phyloP scores from a whole-genome alignment of 2,329 filamentous ascomycete genomes.

The Geoglossum cookeanum region DNA sequence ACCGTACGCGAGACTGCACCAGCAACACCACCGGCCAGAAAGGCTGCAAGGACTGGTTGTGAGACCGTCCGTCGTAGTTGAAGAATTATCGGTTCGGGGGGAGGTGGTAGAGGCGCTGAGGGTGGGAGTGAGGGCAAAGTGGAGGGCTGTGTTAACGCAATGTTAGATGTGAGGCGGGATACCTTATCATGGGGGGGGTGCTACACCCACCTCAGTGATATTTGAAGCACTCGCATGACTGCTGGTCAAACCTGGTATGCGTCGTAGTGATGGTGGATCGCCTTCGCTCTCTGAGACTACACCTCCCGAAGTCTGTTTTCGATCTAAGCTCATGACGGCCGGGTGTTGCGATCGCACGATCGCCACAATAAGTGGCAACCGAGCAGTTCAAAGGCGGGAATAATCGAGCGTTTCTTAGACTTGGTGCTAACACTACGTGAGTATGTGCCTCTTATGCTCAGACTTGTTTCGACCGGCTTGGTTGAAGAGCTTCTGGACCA shows the following conservation, averaged over 20 bases:
- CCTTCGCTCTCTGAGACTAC: background rate
- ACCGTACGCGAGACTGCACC: conserved; percentile 96
- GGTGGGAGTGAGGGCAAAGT: background rate
- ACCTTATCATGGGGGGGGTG: too few relatives aligned
- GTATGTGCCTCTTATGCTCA: background rate
- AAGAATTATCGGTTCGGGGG: conserved; percentile 7
- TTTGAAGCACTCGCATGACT: background rate
- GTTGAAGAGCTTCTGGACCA: background rate
- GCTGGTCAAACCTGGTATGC: background rate
- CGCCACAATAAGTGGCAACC: background rate
- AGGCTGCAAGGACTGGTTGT: conserved; percentile 75
- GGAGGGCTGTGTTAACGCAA: background rate
- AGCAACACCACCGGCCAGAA: conserved; percentile 82
- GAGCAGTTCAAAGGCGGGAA: background rate
- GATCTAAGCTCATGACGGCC: background rate
- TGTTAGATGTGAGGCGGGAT: background rate
- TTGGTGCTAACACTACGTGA: background rate
- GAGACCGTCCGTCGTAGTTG: conserved; percentile 31
- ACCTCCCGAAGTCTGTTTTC: background rate
- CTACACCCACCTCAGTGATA: background rate
- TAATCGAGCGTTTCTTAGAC: background rate
- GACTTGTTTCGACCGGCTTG: background rate
- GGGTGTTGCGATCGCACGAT: background rate
- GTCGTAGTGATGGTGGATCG: background rate
- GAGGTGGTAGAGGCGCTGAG: background rate